Percentiles rank a stretch among this genome's conserved stretches.
phyloP scores from a whole-genome alignment of 1,284 basidiomycete species.

The Papiliotrema nemorosa region DNA sequence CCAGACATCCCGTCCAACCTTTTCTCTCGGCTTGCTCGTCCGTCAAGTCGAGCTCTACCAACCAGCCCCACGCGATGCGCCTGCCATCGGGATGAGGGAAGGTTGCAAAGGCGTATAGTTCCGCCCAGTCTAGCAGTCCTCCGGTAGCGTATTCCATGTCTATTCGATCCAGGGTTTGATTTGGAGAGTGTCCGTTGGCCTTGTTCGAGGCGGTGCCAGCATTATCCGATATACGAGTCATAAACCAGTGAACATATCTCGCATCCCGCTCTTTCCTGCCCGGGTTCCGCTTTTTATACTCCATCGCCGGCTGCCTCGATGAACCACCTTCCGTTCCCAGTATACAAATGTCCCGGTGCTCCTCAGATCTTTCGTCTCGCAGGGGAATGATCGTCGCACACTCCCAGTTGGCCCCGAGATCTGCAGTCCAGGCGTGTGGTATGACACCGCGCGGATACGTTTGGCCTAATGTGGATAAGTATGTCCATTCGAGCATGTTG shows the following conservation, averaged over 20 bases:
- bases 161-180: no score
- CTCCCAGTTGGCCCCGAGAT: conserved; percentile 23
- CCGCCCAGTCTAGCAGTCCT: conserved; percentile 18
- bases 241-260: no score
- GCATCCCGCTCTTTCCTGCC: background rate
- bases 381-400: conserved; percentile 13
- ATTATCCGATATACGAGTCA: no score
- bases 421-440: conserved; percentile 10
- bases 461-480: conserved; percentile 6
- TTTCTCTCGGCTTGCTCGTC: conserved; percentile 4
- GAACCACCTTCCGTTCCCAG: conserved; percentile 7
- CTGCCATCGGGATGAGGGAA: conserved; percentile 9
- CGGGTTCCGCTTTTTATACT: background rate
- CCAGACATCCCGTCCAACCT: conserved; percentile 20
- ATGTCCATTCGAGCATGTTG: conserved; percentile 16
- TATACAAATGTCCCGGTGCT: background rate
- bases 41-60: conserved; percentile 17
- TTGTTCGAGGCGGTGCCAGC: no score
- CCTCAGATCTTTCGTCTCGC: background rate
- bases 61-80: conserved; percentile 18
- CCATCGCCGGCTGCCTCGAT: background rate
- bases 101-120: conserved; percentile 15
- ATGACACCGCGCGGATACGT: background rate
- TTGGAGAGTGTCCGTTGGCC: background rate
- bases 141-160: no score